A percentile compares a stretch with the other conserved stretches of the same genome.
These are phyloP conservation scores for Centaurea solstitialis DNA, from an alignment of 129 eudicot genomes.

Conservation along the genomic window DNA sequence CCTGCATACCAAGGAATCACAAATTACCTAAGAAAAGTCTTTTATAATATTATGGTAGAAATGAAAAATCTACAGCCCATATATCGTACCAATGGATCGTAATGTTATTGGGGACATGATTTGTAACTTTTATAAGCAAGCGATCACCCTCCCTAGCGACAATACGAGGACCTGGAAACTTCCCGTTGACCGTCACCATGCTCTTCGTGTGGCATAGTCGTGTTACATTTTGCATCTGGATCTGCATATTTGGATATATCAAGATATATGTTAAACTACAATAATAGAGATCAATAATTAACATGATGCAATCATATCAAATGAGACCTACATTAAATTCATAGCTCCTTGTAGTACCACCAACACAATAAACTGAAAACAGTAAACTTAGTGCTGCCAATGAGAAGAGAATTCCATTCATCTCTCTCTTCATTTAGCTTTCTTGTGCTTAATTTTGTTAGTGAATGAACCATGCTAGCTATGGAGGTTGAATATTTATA, in stretches of 20 bases:
- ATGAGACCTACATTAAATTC: not conserved
- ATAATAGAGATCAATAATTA: no score
- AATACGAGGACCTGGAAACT: constrained; percentile 7
- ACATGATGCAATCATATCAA: not conserved
- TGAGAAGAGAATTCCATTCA: not conserved
- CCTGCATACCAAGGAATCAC: constrained; percentile 8
- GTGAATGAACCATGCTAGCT: not conserved
- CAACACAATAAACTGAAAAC: not conserved
- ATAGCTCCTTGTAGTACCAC: not conserved
- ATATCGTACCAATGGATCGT: constrained; percentile 34
- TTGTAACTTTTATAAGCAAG: constrained; percentile 15
- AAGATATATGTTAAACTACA: no score
- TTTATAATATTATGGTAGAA: not conserved
- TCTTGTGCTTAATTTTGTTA: not conserved
- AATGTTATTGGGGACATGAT: constrained; percentile 6
- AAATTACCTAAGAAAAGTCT: not conserved
- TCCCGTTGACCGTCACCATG: constrained; percentile 33
- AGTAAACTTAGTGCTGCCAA: not conserved
- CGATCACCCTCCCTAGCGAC: constrained; percentile 22
- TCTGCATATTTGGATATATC: not conserved
- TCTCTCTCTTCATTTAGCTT: not conserved
- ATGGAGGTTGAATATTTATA: constrained; percentile 1
- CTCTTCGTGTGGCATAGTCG: constrained; percentile 33
- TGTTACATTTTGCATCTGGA: constrained; percentile 19
- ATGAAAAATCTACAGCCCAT: not conserved